Evolutionary conservation across 2,329 filamentous ascomycete species (phyloP).

Genomic region (Beauveria scarabaeidicola): DNA sequence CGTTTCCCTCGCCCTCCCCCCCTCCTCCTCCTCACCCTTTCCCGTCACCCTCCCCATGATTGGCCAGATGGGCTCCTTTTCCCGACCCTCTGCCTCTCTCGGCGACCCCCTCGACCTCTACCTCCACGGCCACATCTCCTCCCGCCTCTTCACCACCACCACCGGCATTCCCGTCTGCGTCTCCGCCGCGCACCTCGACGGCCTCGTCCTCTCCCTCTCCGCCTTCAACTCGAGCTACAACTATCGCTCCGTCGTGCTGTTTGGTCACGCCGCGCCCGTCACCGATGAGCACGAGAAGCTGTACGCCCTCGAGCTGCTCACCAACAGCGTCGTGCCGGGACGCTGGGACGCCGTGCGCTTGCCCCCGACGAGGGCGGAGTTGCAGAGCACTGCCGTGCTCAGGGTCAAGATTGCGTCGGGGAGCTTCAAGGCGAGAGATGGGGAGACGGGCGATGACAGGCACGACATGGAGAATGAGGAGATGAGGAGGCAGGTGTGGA

Average conservation of each 20-base stretch:
- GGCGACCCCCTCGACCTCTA: constrained; percentile 66
- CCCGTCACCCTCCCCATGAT: constrained; percentile 79
- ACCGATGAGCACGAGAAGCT: constrained; percentile 60
- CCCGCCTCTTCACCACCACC: constrained; percentile 63
- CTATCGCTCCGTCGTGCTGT: constrained; percentile 72
- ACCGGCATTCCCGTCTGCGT: constrained; percentile 61
- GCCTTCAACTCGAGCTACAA: constrained; percentile 79
- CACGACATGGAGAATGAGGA: constrained; percentile 37
- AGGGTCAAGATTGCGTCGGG: constrained; percentile 60
- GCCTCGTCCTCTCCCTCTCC: constrained; percentile 69
- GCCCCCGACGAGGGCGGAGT: constrained; percentile 64
- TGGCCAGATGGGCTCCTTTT: constrained; percentile 69
- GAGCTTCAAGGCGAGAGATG: constrained; percentile 65
- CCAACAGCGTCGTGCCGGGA: constrained; percentile 59
- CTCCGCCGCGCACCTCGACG: constrained; percentile 67
- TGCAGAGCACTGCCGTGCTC: constrained; percentile 66
- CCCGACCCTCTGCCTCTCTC: constrained; percentile 47
- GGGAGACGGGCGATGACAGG: constrained; percentile 49
- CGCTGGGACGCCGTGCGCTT: constrained; percentile 62
- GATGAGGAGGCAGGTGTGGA: constrained; percentile 40
- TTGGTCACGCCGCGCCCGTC: constrained; percentile 64
- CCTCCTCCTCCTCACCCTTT: constrained; percentile 54
- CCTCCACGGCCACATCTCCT: constrained; percentile 76
- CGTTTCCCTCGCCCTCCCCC: constrained; percentile 62
- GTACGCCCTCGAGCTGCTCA: constrained; percentile 72